phyloP scores from a whole-genome alignment of 345 rosid genomes.

The Eucalyptus victrix region DNA sequence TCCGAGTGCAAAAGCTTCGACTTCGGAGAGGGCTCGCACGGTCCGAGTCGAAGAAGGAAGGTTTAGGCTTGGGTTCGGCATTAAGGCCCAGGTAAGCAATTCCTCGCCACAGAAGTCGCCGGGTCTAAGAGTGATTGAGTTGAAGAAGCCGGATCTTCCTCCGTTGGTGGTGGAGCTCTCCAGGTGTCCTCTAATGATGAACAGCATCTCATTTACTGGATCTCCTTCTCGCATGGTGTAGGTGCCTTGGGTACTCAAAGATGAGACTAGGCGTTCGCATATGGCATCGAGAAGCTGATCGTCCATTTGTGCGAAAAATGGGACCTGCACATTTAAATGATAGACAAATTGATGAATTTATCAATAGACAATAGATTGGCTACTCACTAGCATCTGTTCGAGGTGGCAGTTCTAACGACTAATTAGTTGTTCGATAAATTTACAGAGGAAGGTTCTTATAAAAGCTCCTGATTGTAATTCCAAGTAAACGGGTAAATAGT shows the following conservation, averaged over 20 bases:
- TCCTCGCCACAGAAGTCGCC: conserved; percentile 97
- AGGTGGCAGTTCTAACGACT: neutral
- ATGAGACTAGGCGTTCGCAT: conserved; percentile 72
- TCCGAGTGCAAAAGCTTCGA: conserved; percentile 79
- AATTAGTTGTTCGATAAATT: neutral
- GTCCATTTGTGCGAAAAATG: conserved; percentile 92
- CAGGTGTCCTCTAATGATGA: conserved; percentile 77
- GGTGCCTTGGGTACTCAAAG: conserved; percentile 63
- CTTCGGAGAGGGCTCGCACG: conserved; percentile 63
- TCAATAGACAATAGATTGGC: neutral
- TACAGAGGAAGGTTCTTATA: neutral
- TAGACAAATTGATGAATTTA: neutral
- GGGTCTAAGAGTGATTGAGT: conserved; percentile 72
- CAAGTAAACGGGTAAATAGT: neutral
- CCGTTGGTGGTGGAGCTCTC: conserved; percentile 95
- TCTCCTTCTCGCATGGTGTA: conserved; percentile 75
- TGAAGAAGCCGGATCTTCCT: conserved; percentile 85
- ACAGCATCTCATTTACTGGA: conserved; percentile 83
- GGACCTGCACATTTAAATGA: conserved; percentile 38
- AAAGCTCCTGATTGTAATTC: neutral
- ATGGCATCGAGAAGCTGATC: conserved; percentile 95
- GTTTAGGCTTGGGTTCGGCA: conserved; percentile 57
- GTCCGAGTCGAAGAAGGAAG: conserved; percentile 76
- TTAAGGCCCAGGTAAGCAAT: conserved; percentile 85
- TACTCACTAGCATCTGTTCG: neutral